phyloP scores from a whole-genome alignment of 192 early-diverging fungal genomes.

The Gigaspora rosea region DNA sequence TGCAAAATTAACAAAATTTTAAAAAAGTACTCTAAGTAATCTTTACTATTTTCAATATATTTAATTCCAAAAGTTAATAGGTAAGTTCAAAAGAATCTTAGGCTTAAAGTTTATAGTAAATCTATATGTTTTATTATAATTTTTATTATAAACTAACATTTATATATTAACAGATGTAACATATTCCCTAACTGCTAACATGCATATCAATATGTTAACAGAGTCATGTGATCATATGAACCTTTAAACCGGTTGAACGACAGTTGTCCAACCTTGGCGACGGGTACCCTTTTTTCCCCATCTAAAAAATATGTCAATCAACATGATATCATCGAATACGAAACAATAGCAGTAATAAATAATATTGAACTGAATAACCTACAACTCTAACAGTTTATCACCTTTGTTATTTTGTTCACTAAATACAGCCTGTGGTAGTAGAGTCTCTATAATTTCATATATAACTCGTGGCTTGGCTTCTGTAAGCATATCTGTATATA shows the following conservation, averaged over 20 bases:
- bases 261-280: conserved; percentile 57
- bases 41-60: no score
- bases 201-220: no score
- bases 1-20: no score
- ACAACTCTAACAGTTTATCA: conserved; percentile 78
- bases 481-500: conserved; percentile 45
- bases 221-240: no score
- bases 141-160: no score
- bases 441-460: conserved; percentile 87
- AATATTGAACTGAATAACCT: conserved; percentile 40
- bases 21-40: no score
- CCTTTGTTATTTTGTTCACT: conserved; percentile 61
- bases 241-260: conserved; percentile 41
- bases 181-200: no score
- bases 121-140: no score
- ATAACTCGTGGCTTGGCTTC: conserved; percentile 84
- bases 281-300: conserved; percentile 52
- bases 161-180: no score
- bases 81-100: no score
- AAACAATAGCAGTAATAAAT: background rate
- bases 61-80: no score
- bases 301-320: conserved; percentile 23
- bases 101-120: no score
- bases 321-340: background rate
- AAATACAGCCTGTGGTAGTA: conserved; percentile 79